phyloP scores from a whole-genome alignment of 176 grass and related monocot genomes.

The Bothriochloa decipiens region DNA sequence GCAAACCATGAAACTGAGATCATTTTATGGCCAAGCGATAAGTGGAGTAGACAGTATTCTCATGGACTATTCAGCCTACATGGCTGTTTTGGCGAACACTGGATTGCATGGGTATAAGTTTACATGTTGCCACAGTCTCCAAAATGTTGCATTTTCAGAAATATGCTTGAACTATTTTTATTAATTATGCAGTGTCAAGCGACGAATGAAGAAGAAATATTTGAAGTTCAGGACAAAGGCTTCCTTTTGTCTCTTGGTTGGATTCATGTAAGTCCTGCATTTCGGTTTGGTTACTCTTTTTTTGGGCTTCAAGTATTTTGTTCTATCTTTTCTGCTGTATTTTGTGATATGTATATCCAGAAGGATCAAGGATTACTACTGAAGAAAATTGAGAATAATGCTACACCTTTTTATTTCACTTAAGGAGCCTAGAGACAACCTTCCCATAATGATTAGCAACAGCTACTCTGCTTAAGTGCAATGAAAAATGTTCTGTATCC shows the following conservation, averaged over 20 bases:
- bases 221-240: slow-evolving; percentile 93
- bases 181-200: slow-evolving; percentile 81
- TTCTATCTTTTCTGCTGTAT: slow-evolving; percentile 26
- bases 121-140: slow-evolving; percentile 15
- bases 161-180: slow-evolving; percentile 28
- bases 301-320: neutral
- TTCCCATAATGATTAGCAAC: slow-evolving; percentile 9
- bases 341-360: neutral
- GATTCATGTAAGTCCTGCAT: slow-evolving; percentile 88
- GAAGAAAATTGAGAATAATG: neutral
- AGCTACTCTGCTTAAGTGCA: slow-evolving; percentile 19
- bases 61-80: neutral
- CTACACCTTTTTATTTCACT: slow-evolving; percentile 1
- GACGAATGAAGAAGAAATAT: slow-evolving; percentile 99
- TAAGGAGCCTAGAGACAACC: neutral
- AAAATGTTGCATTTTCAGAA: slow-evolving; percentile 8
- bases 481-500: slow-evolving; percentile 11
- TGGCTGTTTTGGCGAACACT: neutral
- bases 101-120: neutral
- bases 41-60: neutral
- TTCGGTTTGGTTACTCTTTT: slow-evolving; percentile 9
- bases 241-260: slow-evolving; percentile 97
- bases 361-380: slow-evolving; percentile 23
- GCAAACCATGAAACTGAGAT: neutral
- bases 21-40: neutral